Evolutionary conservation across 2,329 filamentous ascomycete species (phyloP), one percentile per base, ranked within the genome.

Genomic region (Arthrobotrys iridis): DNA sequence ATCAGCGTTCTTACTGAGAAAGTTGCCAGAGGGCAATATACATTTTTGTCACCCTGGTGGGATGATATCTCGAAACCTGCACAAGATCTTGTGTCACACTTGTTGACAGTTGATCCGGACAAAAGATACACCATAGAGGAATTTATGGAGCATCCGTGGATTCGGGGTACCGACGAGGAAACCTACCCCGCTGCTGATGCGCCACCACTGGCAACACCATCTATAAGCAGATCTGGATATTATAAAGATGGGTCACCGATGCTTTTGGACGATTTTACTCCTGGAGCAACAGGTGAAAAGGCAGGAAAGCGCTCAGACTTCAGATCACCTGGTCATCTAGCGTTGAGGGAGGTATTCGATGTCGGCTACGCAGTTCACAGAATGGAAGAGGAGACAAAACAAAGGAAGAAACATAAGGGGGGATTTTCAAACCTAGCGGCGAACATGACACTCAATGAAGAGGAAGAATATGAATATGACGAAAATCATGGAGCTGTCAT

Each of bases 41-140:
- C 95, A 0, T 99, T 99, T 85, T 84, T 99, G 45, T 98, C 94
- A 1, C 95, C 95, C 0, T 99, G 95, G 95, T 99, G 95, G 95
- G 95, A 99, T 79, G 93, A 97, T 71, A 98, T 99, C 76, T 97
- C 94, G 75, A 93, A 95, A 82, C 90, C 92, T 2, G 95, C 95
- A 0, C 93, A 98, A 82, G 94, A 99, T 80, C 85, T 99, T 7
- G 94, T 99, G 70, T 92, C 91, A 3, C 95, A 99, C 82, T 87
- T 99, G 0, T 84, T 99, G 76, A 96, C 93, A 0, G 95, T 99
- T 74, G 93, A 99, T 78, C 95, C 95, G 0, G 93, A 96, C 76
- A 94, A 97, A 85, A 90, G 95, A 15, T 99, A 93, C 83, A 93
- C 92, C 1, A 99, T 99, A 81, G 89, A 88, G 73, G 90, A 98